Conservation (phyloP, 2,329 filamentous ascomycete genomes). For the Alternaria angustiovoidea region DNA sequence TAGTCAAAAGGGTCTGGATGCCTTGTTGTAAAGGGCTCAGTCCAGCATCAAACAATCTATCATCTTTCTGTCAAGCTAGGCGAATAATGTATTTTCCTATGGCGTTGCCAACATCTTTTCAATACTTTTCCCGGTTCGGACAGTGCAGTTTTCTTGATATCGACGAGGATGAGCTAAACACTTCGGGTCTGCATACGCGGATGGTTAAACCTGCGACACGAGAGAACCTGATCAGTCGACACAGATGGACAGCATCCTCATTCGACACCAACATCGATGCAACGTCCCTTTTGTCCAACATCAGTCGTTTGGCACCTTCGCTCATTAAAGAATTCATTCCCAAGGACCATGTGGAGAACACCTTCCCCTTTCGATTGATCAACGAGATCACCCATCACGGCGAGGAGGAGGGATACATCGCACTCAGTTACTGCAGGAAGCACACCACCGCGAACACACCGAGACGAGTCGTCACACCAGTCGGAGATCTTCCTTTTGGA, state of each 20-base stretch:
- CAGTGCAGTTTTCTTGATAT: conserved; percentile 43
- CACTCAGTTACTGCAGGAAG: conserved; percentile 56
- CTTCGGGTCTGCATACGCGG: conserved; percentile 35
- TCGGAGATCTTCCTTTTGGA: conserved; percentile 45
- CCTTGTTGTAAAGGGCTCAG: conserved; percentile 10
- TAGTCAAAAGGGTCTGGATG: conserved; percentile 18
- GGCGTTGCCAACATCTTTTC: conserved; percentile 21
- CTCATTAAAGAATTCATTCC: conserved; percentile 44
- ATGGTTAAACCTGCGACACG: conserved; percentile 30
- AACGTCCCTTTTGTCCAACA: conserved; percentile 34
- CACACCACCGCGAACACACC: conserved; percentile 36
- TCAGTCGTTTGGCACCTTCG: conserved; percentile 38
- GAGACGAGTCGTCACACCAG: conserved; percentile 31
- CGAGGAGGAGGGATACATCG: conserved; percentile 52
- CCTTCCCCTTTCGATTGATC: conserved; percentile 51
- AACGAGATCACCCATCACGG: conserved; percentile 41
- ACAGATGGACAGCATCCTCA: conserved; percentile 8
- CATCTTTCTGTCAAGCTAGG: conserved; percentile 1
- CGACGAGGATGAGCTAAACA: conserved; percentile 43
- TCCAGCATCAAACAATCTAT: conserved; percentile 1
- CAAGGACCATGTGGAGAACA: conserved; percentile 28
- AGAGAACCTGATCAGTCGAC: conserved; percentile 29
- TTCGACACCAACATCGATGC: conserved; percentile 27
- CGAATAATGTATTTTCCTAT: conserved; percentile 28
- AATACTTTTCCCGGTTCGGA: conserved; percentile 29